phyloP scores from a whole-genome alignment of 1,284 basidiomycete genomes.

The Moniliella sp. region DNA sequence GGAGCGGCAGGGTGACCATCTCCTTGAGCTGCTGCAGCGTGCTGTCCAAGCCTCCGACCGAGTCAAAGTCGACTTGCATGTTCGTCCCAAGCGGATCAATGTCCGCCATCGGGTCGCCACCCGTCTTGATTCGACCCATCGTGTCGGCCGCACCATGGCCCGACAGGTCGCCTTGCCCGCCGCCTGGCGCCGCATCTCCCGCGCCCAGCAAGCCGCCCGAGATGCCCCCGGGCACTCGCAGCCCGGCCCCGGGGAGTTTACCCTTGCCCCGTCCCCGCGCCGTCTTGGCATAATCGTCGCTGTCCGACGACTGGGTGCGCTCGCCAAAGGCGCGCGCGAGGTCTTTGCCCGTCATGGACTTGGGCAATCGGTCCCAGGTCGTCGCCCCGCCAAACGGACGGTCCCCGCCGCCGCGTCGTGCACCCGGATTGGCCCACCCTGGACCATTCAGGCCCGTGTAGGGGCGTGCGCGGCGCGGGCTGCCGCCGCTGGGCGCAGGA shows the following conservation, averaged over 20 bases:
- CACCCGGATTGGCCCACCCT: not conserved
- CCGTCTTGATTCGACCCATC: slow-evolving; percentile 22
- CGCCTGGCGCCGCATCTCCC: not conserved
- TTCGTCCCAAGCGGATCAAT: slow-evolving; percentile 86
- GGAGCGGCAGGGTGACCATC: slow-evolving; percentile 82
- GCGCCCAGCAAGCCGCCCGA: not conserved
- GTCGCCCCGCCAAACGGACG: slow-evolving; percentile 47
- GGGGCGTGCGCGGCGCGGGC: not conserved
- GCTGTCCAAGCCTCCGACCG: slow-evolving; percentile 85
- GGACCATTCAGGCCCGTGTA: not conserved
- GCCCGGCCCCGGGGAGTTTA: slow-evolving; percentile 1
- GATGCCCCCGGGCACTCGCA: not conserved
- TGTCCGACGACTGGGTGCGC: slow-evolving; percentile 24
- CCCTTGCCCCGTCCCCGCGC: not conserved
- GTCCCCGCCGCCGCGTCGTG: not conserved
- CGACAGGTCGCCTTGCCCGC: slow-evolving; percentile 1
- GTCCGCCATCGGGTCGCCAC: slow-evolving; percentile 55
- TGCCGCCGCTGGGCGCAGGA: not conserved
- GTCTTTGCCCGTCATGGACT: slow-evolving; percentile 25
- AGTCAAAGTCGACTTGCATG: slow-evolving; percentile 78
- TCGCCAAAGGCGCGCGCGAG: slow-evolving; percentile 26
- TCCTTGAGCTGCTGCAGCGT: slow-evolving; percentile 95
- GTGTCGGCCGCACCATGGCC: slow-evolving; percentile 6
- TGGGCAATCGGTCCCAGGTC: slow-evolving; percentile 16
- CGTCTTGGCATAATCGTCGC: slow-evolving; percentile 7